Conservation (phyloP, 768 basidiomycete species). For the Panellus pusillus region DNA sequence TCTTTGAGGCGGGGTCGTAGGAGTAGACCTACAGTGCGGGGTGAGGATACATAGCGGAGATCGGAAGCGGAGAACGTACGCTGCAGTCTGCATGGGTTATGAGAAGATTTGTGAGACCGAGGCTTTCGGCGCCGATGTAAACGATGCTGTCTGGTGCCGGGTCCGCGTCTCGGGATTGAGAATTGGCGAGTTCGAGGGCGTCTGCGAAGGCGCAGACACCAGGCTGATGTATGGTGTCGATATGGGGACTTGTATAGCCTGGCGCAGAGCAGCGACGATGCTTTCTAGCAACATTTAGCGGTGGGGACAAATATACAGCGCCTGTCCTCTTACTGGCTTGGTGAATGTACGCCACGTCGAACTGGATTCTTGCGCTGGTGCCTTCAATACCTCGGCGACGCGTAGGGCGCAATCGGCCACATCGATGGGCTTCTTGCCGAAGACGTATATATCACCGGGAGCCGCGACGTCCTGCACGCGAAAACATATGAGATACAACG, state of each 20-base stretch:
- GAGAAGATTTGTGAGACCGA: conserved; percentile 80
- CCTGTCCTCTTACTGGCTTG: conserved; percentile 46
- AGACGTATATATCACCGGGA: conserved; percentile 94
- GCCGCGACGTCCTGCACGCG: conserved; percentile 67
- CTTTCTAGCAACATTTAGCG: conserved; percentile 5
- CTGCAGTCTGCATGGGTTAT: conserved; percentile 73
- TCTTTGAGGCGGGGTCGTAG: conserved; percentile 62
- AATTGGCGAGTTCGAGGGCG: conserved; percentile 8
- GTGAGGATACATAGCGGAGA: background rate
- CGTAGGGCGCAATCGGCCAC: conserved; percentile 47
- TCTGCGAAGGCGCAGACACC: background rate
- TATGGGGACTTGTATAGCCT: conserved; percentile 30
- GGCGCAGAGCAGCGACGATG: conserved; percentile 7
- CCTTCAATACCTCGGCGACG: conserved; percentile 38
- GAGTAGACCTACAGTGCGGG: conserved; percentile 58
- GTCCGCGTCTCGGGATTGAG: too few species aligned
- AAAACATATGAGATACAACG: background rate
- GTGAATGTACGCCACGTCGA: conserved; percentile 80
- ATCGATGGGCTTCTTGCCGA: conserved; percentile 73
- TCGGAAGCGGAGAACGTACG: conserved; percentile 39
- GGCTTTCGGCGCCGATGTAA: conserved; percentile 76
- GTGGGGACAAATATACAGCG: background rate
- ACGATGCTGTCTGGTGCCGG: conserved; percentile 33
- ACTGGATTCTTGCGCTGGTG: conserved; percentile 54
- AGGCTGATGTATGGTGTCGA: conserved; percentile 8